A percentile compares a stretch with the other conserved stretches of the same genome.
Evolutionary conservation across 2,329 filamentous ascomycete species (phyloP).

Genomic region (Graphilbum sp.): DNA sequence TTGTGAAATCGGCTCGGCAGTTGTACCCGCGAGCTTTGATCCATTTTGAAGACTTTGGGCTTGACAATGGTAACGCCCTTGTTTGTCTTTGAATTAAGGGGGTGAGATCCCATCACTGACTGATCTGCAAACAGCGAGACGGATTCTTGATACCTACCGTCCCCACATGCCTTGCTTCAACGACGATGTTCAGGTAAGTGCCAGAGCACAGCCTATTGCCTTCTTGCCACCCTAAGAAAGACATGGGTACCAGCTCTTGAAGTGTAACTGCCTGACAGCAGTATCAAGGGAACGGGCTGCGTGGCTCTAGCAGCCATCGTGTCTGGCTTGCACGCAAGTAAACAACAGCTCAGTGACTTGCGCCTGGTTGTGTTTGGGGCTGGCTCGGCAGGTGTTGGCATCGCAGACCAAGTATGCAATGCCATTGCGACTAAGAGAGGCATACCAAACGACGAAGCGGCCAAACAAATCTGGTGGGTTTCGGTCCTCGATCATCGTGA

Average conservation of each 20-base stretch:
- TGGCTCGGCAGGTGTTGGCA: conserved; percentile 69
- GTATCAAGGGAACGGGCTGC: conserved; percentile 68
- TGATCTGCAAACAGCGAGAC: conserved; percentile 31
- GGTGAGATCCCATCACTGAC: neutral
- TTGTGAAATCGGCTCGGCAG: conserved; percentile 50
- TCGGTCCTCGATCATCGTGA: neutral
- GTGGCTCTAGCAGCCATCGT: conserved; percentile 74
- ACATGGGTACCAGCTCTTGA: no score
- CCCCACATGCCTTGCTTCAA: conserved; percentile 71
- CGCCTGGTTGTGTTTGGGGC: conserved; percentile 64
- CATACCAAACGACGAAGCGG: conserved; percentile 56
- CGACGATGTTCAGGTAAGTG: conserved; percentile 48
- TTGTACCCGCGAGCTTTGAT: conserved; percentile 68
- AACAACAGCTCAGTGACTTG: conserved; percentile 49
- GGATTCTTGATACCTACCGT: conserved; percentile 61
- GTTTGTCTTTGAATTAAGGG: neutral
- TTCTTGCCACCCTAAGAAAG: no score
- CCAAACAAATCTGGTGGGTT: conserved; percentile 57
- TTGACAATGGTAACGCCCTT: conserved; percentile 43
- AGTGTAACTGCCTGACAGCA: no score
- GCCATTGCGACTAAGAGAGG: conserved; percentile 55
- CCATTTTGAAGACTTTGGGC: conserved; percentile 80
- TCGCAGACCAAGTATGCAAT: conserved; percentile 70
- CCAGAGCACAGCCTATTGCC: no score
- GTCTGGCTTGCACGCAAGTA: conserved; percentile 54